A percentile compares a stretch with the other conserved stretches of the same genome.
These are phyloP conservation scores for Suhomyces coccinellae DNA, from an alignment of 1,139 yeast species.

Conservation along the genomic window DNA sequence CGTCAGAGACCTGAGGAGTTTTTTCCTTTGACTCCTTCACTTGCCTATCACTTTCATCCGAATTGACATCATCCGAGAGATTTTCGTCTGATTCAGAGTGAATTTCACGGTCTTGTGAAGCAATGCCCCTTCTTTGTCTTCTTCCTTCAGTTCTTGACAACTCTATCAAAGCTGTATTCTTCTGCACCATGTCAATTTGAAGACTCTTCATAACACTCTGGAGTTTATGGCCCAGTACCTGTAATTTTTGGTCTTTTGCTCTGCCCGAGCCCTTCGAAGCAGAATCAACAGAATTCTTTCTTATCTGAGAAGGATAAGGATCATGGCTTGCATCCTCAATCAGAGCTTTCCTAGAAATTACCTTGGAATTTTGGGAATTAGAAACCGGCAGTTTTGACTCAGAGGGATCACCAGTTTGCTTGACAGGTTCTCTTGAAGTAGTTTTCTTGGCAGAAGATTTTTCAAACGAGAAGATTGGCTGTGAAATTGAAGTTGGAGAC, in stretches of 20 bases:
- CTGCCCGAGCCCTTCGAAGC: background rate
- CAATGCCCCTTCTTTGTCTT: background rate
- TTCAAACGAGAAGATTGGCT: background rate
- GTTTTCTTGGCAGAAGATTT: background rate
- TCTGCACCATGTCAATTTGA: slow-evolving; percentile 27
- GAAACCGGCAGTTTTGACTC: too few species aligned
- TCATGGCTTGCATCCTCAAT: too few species aligned
- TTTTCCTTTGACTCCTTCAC: background rate
- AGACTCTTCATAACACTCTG: slow-evolving; percentile 18
- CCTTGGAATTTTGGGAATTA: too few species aligned
- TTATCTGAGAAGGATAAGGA: too few species aligned
- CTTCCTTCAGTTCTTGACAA: background rate
- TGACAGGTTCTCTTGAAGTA: too few species aligned
- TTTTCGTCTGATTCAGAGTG: background rate
- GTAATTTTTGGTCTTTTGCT: background rate
- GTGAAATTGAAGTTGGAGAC: background rate
- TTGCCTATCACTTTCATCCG: background rate
- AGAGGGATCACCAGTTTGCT: too few species aligned
- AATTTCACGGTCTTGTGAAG: background rate
- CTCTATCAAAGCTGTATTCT: slow-evolving; percentile 5
- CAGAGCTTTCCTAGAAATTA: too few species aligned
- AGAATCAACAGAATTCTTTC: background rate
- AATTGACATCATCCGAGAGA: background rate
- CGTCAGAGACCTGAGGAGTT: too few species aligned
- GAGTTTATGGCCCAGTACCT: background rate